phyloP scores from a whole-genome alignment of 345 rosid genomes.

The Gossypium mustelinum region DNA sequence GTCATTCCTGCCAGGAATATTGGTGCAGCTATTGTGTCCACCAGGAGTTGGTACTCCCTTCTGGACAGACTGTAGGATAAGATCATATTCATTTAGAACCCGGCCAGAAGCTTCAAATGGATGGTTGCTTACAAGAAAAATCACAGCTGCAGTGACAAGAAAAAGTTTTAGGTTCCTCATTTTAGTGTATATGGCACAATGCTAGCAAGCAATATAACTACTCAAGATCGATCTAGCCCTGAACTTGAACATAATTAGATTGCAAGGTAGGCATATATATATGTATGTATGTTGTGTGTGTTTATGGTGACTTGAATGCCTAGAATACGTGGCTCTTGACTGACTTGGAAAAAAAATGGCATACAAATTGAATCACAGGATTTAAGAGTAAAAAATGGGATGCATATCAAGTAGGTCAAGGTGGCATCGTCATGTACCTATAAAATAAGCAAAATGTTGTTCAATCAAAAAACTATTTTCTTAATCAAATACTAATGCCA shows the following conservation, averaged over 20 bases:
- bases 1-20: conserved; percentile 12
- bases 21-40: conserved; percentile 19
- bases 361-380: background rate
- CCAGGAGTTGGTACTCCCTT: conserved; percentile 5
- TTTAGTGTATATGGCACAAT: background rate
- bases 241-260: background rate
- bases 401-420: background rate
- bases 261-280: background rate
- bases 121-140: background rate
- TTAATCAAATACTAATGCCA: background rate
- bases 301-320: background rate
- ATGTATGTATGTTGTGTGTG: no score
- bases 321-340: background rate
- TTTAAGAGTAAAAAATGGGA: background rate
- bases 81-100: background rate
- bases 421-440: no score
- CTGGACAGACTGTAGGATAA: conserved; percentile 10
- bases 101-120: background rate
- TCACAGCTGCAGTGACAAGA: background rate
- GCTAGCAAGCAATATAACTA: background rate
- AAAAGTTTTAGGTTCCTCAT: background rate
- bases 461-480: no score
- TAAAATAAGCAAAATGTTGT: background rate
- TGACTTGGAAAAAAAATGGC: no score
- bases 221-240: background rate